Percentiles rank a stretch among this genome's conserved stretches.
Evolutionary conservation across 2,329 filamentous ascomycete species (phyloP).

Genomic region (Onygenales sp.): DNA sequence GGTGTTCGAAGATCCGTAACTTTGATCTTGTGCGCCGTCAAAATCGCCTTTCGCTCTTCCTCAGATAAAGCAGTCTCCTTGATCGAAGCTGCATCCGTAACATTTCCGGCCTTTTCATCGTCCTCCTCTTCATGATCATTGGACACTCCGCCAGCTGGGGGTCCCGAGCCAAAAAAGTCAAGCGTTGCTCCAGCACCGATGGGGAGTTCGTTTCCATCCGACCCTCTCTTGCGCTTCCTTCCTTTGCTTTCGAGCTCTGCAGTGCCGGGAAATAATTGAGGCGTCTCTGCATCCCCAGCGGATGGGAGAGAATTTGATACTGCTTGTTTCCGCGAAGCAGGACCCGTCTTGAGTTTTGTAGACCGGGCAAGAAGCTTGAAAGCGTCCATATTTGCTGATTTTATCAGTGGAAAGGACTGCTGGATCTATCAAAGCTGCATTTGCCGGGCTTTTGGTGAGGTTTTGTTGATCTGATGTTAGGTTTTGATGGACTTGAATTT

Average conservation of each 20-base stretch:
- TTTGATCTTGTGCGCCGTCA: constrained; percentile 77
- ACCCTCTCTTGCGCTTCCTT: constrained; percentile 29
- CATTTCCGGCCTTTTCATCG: constrained; percentile 17
- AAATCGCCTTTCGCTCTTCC: constrained; percentile 62
- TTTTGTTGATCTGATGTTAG: neutral
- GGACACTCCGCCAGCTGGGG: neutral
- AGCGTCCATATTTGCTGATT: constrained; percentile 30
- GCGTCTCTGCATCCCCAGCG: constrained; percentile 29
- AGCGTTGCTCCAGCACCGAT: constrained; percentile 17
- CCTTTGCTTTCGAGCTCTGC: constrained; percentile 14
- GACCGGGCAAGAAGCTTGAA: constrained; percentile 37
- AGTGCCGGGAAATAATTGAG: constrained; percentile 27
- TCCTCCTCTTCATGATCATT: constrained; percentile 16
- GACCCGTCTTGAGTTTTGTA: constrained; percentile 30
- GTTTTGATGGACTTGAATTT: neutral
- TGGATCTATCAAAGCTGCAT: neutral
- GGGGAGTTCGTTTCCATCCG: constrained; percentile 13
- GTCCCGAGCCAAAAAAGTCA: constrained; percentile 28
- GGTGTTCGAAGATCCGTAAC: constrained; percentile 58
- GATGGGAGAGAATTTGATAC: constrained; percentile 27
- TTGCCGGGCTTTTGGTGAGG: neutral
- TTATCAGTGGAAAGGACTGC: neutral
- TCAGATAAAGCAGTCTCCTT: constrained; percentile 43
- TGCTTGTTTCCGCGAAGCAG: constrained; percentile 16
- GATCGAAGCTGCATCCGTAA: constrained; percentile 11